Percentiles rank a stretch among this genome's conserved stretches.
These are phyloP conservation scores for Pouteria glomerata DNA, from an alignment of 148 eudicot species.

Conservation along the genomic window DNA sequence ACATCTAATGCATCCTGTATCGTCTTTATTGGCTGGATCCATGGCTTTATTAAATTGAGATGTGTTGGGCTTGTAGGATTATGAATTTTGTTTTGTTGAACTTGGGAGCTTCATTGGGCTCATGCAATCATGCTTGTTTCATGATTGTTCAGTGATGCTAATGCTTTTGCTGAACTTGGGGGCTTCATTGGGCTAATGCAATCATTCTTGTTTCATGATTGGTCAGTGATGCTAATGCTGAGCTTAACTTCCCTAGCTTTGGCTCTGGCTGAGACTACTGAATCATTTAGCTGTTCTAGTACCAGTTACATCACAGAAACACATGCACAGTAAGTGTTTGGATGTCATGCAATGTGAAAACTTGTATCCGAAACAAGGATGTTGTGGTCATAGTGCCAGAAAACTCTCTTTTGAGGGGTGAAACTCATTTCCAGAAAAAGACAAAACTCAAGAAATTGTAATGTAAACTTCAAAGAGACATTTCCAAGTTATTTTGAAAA, in stretches of 20 bases:
- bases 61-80: background rate
- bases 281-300: background rate
- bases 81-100: background rate
- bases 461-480: too few relatives aligned
- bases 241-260: background rate
- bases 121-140: background rate
- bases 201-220: background rate
- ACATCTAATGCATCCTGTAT: too few relatives aligned
- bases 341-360: background rate
- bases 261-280: background rate
- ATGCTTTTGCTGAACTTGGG: conserved; percentile 1
- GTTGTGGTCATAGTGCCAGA: background rate
- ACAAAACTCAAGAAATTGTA: too few relatives aligned
- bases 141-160: background rate
- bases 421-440: too few relatives aligned
- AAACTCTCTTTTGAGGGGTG: too few relatives aligned
- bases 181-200: background rate
- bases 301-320: background rate
- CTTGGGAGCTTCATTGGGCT: conserved; percentile 2
- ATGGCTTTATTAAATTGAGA: background rate
- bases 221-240: background rate
- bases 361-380: background rate
- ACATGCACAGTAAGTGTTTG: background rate
- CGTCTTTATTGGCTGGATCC: background rate
- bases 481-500: too few relatives aligned